These are phyloP conservation scores for Solanum pimpinellifolium DNA, from an alignment of 257 asterid genomes.

Conservation along the genomic window DNA sequence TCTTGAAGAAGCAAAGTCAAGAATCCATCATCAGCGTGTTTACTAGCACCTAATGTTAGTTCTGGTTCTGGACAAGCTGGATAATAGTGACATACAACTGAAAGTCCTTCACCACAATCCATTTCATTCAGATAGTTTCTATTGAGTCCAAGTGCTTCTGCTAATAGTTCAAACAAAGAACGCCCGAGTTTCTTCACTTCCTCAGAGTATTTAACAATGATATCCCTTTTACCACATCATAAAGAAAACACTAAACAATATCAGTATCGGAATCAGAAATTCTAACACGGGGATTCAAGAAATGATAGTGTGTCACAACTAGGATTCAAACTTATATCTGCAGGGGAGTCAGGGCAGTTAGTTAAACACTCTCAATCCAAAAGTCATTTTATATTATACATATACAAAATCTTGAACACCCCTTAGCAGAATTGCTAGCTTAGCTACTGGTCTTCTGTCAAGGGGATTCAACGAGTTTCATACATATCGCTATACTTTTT, in stretches of 20 bases:
- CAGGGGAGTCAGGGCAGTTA: neutral
- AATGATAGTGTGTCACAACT: neutral
- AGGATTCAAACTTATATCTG: neutral
- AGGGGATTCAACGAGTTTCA: neutral
- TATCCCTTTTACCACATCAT: neutral
- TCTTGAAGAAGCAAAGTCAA: neutral
- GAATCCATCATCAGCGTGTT: neutral
- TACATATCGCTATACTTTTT: neutral
- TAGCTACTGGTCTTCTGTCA: neutral
- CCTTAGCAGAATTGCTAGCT: neutral
- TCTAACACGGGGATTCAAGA: neutral
- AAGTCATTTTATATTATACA: neutral
- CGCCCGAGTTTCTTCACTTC: neutral
- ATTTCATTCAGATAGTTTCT: neutral
- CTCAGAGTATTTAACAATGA: neutral
- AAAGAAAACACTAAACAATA: neutral
- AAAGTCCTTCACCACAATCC: neutral
- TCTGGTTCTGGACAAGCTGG: constrained; percentile 5
- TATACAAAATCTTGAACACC: neutral
- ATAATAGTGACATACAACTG: neutral
- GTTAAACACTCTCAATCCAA: neutral
- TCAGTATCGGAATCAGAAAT: neutral
- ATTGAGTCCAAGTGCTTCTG: constrained; percentile 1
- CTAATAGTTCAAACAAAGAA: neutral
- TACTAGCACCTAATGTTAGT: neutral